A percentile compares a stretch with the other conserved stretches of the same genome.
Conservation (phyloP, 192 early-diverging fungal genomes). For the Funneliformis geosporum region DNA sequence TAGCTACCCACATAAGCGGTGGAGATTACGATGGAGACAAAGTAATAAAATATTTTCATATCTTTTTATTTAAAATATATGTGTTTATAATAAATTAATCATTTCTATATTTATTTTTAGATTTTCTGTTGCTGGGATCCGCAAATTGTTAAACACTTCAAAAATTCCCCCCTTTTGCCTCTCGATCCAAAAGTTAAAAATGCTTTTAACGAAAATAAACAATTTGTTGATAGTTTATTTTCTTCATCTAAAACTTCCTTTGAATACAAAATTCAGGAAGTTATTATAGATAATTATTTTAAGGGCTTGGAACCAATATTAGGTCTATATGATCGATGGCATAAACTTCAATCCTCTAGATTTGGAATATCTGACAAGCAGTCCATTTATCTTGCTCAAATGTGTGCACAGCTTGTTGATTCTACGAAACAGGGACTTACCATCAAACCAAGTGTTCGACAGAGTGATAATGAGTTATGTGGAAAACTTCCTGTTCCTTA, state of each 20-base stretch:
- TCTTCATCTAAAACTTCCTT: background rate
- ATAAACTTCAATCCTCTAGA: background rate
- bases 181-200: conserved; percentile 8
- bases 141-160: conserved; percentile 29
- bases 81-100: background rate
- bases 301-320: background rate
- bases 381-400: conserved; percentile 24
- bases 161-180: conserved; percentile 1
- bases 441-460: background rate
- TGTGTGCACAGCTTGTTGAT: conserved; percentile 38
- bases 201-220: conserved; percentile 28
- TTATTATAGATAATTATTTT: background rate
- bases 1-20: conserved; percentile 17
- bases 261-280: background rate
- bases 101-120: conserved; percentile 24
- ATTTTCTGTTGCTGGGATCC: conserved; percentile 48
- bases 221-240: background rate
- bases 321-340: conserved; percentile 5
- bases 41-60: conserved; percentile 18
- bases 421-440: conserved; percentile 40
- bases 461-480: conserved; percentile 14
- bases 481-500: conserved; percentile 8
- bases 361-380: background rate
- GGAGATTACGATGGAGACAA: conserved; percentile 34
- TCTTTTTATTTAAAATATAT: background rate